phyloP scores from a whole-genome alignment of 75 land plant species.

The Picea sitchensis region DNA sequence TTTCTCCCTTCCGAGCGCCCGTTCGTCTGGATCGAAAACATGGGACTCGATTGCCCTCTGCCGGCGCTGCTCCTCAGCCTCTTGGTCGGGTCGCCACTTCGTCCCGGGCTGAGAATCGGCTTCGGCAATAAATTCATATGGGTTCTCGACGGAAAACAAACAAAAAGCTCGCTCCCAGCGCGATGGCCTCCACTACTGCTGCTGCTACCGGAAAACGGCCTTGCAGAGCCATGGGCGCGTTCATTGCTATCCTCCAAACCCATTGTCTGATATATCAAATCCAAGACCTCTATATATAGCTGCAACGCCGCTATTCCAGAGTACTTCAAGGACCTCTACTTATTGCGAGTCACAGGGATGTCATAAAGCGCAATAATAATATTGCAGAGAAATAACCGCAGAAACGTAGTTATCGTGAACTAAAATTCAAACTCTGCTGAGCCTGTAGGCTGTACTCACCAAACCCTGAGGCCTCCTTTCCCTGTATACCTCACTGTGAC shows the following conservation, averaged over 20 bases:
- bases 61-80: constrained; percentile 27
- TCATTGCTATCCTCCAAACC: neutral
- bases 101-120: constrained; percentile 58
- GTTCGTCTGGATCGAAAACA: constrained; percentile 20
- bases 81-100: constrained; percentile 24
- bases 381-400: too few relatives aligned
- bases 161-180: constrained; percentile 49
- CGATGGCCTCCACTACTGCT: neutral
- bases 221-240: neutral
- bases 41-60: constrained; percentile 43
- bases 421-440: too few relatives aligned
- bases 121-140: constrained; percentile 56
- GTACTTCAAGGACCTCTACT: neutral
- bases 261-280: neutral
- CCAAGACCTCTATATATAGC: neutral
- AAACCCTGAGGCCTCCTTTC: too few relatives aligned
- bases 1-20: neutral
- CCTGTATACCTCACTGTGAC: too few relatives aligned
- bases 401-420: too few relatives aligned
- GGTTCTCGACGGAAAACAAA: constrained; percentile 63
- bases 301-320: neutral
- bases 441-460: too few relatives aligned
- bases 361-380: neutral
- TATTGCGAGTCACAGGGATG: neutral
- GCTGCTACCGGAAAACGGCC: neutral